These are phyloP conservation scores for Suhomyces kilbournensis DNA, from an alignment of 805 yeast genomes.

Conservation along the genomic window DNA sequence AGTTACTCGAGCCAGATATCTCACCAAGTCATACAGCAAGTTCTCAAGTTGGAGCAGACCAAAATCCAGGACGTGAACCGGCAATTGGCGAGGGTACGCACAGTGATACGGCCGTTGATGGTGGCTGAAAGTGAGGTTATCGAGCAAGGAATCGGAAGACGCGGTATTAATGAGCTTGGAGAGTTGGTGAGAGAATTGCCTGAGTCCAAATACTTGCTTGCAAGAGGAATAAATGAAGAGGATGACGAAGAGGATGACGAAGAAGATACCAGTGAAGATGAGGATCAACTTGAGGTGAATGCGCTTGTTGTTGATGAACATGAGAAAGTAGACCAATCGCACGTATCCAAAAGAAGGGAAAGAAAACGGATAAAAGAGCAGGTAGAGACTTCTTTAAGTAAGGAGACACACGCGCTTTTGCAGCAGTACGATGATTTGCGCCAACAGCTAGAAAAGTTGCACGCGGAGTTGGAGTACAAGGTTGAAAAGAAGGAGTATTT, in stretches of 20 bases:
- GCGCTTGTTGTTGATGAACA: conserved; percentile 20
- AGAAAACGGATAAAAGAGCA: neutral
- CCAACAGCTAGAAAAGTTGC: conserved; percentile 12
- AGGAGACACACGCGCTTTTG: neutral
- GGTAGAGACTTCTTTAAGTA: neutral
- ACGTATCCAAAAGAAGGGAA: neutral
- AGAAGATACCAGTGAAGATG: conserved; percentile 6
- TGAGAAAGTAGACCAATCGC: conserved; percentile 8
- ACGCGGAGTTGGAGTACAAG: conserved; percentile 23
- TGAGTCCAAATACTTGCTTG: conserved; percentile 28
- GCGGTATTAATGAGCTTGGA: conserved; percentile 12
- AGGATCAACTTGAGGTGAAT: conserved; percentile 3
- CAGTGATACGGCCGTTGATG: conserved; percentile 25
- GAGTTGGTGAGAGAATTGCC: conserved; percentile 31
- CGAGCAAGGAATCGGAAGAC: conserved; percentile 8
- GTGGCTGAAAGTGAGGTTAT: conserved; percentile 19
- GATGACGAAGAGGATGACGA: conserved; percentile 2
- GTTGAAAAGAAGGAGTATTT: conserved; percentile 30
- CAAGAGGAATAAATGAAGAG: conserved; percentile 1
- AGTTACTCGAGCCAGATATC: conserved; percentile 29
- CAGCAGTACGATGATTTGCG: conserved; percentile 21
- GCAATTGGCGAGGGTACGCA: conserved; percentile 19
- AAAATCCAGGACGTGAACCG: conserved; percentile 27
- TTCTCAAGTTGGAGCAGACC: conserved; percentile 30
- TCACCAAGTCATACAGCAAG: conserved; percentile 36